phyloP scores from a whole-genome alignment of 768 basidiomycete species.

The Boletellus ananiceps region DNA sequence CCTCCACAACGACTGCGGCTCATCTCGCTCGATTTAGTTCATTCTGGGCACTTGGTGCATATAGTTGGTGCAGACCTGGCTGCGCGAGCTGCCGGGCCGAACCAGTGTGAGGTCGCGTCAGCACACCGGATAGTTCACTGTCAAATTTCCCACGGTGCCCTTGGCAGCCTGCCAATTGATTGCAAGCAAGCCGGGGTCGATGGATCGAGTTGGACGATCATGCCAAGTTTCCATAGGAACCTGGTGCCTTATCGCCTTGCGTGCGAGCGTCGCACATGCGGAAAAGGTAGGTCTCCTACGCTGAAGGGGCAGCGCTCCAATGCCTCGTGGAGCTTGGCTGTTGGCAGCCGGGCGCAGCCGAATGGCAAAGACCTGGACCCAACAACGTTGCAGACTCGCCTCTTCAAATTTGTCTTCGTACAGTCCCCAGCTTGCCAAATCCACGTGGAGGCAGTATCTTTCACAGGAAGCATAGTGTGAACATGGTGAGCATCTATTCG shows the following conservation, averaged over 20 bases:
- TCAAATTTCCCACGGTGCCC: neutral
- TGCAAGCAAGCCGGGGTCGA: neutral
- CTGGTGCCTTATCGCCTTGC: no score
- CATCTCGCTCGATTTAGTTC: neutral
- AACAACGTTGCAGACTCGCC: no score
- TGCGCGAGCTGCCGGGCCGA: neutral
- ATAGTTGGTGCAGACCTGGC: neutral
- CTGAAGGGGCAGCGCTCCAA: neutral
- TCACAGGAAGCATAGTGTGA: neutral
- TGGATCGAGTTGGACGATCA: neutral
- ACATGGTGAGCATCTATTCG: neutral
- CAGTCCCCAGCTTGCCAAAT: neutral
- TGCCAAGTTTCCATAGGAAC: neutral
- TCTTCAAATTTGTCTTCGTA: neutral
- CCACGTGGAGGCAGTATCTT: neutral
- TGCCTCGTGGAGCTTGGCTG: constrained; percentile 17
- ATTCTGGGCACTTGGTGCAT: neutral
- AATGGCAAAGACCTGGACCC: no score
- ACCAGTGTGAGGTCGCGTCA: no score
- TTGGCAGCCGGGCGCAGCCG: constrained; percentile 13
- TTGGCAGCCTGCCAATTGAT: constrained; percentile 8
- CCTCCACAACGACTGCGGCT: neutral
- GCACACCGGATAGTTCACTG: no score
- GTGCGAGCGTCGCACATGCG: no score
- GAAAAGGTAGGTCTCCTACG: neutral